phyloP scores from a whole-genome alignment of 257 asterid species.

The Ajuga chamaepitys region DNA sequence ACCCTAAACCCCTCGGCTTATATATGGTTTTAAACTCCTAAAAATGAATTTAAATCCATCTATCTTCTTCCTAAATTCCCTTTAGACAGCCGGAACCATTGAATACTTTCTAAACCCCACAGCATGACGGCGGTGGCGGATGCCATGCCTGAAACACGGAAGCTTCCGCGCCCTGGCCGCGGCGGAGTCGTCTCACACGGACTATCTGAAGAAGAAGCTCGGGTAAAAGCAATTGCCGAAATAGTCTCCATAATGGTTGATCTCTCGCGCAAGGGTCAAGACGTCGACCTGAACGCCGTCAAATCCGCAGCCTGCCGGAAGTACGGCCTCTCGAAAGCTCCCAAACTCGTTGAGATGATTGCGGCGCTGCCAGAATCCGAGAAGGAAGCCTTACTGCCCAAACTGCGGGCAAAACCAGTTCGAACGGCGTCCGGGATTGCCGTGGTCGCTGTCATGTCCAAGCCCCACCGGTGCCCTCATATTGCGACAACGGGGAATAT shows the following conservation, averaged over 20 bases:
- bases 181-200: constrained; percentile 83
- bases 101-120: background rate
- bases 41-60: too few species aligned
- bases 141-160: constrained; percentile 56
- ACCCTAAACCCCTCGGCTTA: too few species aligned
- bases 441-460: constrained; percentile 99
- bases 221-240: constrained; percentile 91
- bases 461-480: constrained; percentile 98
- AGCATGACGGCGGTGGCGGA: constrained; percentile 54
- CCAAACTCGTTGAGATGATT: constrained; percentile 96
- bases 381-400: constrained; percentile 78
- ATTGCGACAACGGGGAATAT: constrained; percentile 97
- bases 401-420: constrained; percentile 91
- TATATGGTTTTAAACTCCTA: too few species aligned
- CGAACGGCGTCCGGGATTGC: constrained; percentile 98
- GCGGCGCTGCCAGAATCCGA: constrained; percentile 94
- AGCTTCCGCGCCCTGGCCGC: constrained; percentile 92
- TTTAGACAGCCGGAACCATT: too few species aligned
- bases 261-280: constrained; percentile 73
- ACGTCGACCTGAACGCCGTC: constrained; percentile 81
- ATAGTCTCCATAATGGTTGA: constrained; percentile 88
- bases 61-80: too few species aligned
- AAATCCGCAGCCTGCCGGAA: constrained; percentile 92
- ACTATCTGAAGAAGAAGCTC: constrained; percentile 85
- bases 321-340: constrained; percentile 87